A percentile compares a stretch with the other conserved stretches of the same genome.
Conservation (phyloP, 805 yeast species). For the Kodamaea fukazawae region DNA sequence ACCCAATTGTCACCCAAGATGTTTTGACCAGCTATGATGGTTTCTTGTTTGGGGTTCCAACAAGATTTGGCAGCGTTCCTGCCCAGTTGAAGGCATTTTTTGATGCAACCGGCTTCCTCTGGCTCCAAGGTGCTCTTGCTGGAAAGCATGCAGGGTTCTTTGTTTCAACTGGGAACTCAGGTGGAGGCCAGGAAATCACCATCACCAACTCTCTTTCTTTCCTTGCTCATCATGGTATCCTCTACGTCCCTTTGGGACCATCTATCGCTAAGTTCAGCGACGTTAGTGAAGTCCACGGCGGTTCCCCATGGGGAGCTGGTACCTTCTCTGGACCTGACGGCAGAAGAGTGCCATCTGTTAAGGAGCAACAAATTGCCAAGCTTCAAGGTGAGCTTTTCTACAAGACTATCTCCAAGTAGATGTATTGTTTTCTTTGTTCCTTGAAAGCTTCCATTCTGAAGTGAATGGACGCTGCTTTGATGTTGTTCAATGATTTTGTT, state of each 20-base stretch:
- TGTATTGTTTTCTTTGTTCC: no score
- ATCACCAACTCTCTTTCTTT: conserved; percentile 59
- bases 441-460: no score
- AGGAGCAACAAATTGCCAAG: conserved; percentile 61
- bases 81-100: conserved; percentile 75
- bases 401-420: conserved; percentile 23
- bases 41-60: conserved; percentile 79
- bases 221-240: conserved; percentile 76
- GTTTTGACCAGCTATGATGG: conserved; percentile 69
- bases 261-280: conserved; percentile 50
- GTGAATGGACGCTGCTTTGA: no score
- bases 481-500: no score
- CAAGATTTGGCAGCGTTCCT: conserved; percentile 79
- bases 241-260: conserved; percentile 78
- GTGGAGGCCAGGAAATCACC: conserved; percentile 82
- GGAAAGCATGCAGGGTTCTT: conserved; percentile 77
- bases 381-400: conserved; percentile 67
- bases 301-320: conserved; percentile 87
- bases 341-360: conserved; percentile 59
- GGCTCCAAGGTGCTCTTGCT: conserved; percentile 69
- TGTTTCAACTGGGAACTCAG: conserved; percentile 67
- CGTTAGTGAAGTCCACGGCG: conserved; percentile 69
- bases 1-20: conserved; percentile 61
- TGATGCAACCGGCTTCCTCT: conserved; percentile 74
- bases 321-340: conserved; percentile 75